phyloP scores from a whole-genome alignment of 1,284 basidiomycete genomes.

The Trametes polyzona region DNA sequence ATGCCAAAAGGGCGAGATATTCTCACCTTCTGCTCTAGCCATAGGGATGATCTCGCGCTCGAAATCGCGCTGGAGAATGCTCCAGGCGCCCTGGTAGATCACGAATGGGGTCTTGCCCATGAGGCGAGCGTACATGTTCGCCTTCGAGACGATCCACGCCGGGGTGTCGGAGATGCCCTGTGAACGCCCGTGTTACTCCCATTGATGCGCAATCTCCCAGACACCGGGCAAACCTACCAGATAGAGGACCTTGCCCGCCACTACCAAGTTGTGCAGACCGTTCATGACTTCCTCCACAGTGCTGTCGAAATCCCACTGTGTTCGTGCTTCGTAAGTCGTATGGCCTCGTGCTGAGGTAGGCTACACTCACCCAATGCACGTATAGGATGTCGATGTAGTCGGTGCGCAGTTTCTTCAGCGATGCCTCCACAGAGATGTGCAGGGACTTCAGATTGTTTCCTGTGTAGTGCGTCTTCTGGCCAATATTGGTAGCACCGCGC shows the following conservation, averaged over 20 bases:
- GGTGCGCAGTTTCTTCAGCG: constrained; percentile 61
- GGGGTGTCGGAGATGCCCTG: constrained; percentile 37
- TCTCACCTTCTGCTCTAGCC: constrained; percentile 44
- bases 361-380: constrained; percentile 21
- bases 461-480: constrained; percentile 45
- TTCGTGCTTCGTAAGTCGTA: background rate
- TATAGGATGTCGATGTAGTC: constrained; percentile 58
- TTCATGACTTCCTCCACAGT: constrained; percentile 53
- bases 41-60: constrained; percentile 56
- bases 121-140: constrained; percentile 37
- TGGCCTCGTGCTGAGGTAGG: background rate
- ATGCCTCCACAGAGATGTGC: constrained; percentile 47
- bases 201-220: constrained; percentile 39
- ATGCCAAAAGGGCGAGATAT: background rate
- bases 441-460: constrained; percentile 55
- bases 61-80: constrained; percentile 39
- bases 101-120: constrained; percentile 53
- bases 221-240: constrained; percentile 42
- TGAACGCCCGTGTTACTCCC: background rate
- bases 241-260: constrained; percentile 48
- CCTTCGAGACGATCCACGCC: constrained; percentile 35
- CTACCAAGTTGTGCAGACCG: constrained; percentile 46
- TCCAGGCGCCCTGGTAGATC: constrained; percentile 61
- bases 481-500: constrained; percentile 22
- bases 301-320: constrained; percentile 46